These are phyloP conservation scores for Ascochyta fabae DNA, from an alignment of 2,329 filamentous ascomycete species.

Conservation along the genomic window DNA sequence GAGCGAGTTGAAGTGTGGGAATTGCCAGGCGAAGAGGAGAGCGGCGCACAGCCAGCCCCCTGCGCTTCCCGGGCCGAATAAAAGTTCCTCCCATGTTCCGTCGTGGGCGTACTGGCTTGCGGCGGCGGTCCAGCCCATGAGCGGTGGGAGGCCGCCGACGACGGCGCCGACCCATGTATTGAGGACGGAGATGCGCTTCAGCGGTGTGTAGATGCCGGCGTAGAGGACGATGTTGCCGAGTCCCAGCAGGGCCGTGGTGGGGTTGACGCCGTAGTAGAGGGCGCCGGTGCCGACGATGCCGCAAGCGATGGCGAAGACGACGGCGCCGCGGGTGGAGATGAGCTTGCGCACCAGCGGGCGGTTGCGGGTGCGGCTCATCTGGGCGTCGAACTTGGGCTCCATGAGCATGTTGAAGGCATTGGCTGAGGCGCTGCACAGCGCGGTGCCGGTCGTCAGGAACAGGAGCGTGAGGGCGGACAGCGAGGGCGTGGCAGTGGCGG, in stretches of 20 bases:
- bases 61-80: constrained; percentile 71
- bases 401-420: constrained; percentile 98
- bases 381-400: constrained; percentile 85
- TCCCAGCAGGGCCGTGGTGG: constrained; percentile 86
- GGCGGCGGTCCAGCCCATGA: constrained; percentile 98
- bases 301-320: constrained; percentile 78
- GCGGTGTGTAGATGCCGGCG: constrained; percentile 87
- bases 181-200: constrained; percentile 83
- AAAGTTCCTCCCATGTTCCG: constrained; percentile 74
- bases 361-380: constrained; percentile 93
- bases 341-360: constrained; percentile 85
- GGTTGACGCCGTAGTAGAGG: constrained; percentile 90
- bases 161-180: constrained; percentile 97
- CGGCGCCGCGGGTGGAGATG: constrained; percentile 72
- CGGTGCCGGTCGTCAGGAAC: constrained; percentile 88
- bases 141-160: constrained; percentile 88
- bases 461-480: constrained; percentile 89
- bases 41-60: constrained; percentile 90
- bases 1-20: constrained; percentile 96
- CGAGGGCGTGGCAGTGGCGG: constrained; percentile 72
- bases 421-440: constrained; percentile 86
- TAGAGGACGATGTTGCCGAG: constrained; percentile 87
- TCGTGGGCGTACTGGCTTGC: constrained; percentile 78
- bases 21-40: constrained; percentile 93
- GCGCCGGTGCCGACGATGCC: constrained; percentile 72